Base-by-base conservation (phyloP, 345 rosid genomes). In the Aquilaria yunnanensis region DNA sequence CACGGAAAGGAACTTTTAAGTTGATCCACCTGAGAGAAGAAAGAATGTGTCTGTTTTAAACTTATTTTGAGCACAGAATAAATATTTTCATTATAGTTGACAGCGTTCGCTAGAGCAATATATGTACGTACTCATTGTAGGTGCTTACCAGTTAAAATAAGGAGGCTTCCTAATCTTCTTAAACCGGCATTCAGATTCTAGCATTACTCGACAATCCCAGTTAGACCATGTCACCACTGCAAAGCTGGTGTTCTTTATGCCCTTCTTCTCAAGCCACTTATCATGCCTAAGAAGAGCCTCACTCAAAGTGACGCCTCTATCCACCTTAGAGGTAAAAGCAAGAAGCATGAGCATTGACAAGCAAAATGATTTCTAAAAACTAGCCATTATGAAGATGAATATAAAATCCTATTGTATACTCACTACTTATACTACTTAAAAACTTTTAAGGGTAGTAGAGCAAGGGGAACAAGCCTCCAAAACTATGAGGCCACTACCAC, bases 131-230 rank as follows among this genome's bases (percentile, higher is more conserved):
- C 47, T 34, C 60, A 33, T 57, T 30, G 5, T 34, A 30, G 37
- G 9, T n/a, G 52, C 11, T 43, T 64, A 78, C 86, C 81, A 73
- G 73, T 78, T 78, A 56, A 81, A 81, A 46, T 81, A 78, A 11
- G 77, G 77, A n/a, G 86, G 86, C 66, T 81, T 81, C 45, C 81
- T 60, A 33, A 81, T 78, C 67, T 70, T 79, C 72, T 82, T 82
- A 43, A 76, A 72, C 4, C 77, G 81, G 67, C 86, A 82, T 74
- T 82, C 83, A 16, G 81, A 82, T 66, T 82, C 86, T 76, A 82
- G 70, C 83, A 82, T 79, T 32, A 77, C 81, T 12, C 79, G 74
- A 41, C 83, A 82, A 66, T 82, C 83, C 86, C 86, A 82, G 66
- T 82, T 75, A 46, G 83, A 79, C 83, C 83, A 79, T 1, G 86